phyloP scores from a whole-genome alignment of 345 rosid genomes.

The Turritis glabra region DNA sequence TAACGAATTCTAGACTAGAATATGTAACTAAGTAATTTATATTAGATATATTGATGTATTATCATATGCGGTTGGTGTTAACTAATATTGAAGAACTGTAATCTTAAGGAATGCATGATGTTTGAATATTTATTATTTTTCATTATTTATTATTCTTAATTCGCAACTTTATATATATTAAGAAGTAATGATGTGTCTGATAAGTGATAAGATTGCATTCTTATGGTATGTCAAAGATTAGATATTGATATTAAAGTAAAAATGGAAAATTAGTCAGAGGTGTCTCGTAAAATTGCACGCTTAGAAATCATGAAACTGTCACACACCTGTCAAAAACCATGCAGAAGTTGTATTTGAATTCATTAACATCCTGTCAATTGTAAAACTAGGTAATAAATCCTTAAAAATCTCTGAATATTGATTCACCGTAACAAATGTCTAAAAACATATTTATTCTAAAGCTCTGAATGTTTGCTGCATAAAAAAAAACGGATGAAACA shows the following conservation, averaged over 20 bases:
- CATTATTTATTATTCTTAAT: too few relatives aligned
- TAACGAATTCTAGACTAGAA: too few relatives aligned
- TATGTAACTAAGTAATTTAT: too few relatives aligned
- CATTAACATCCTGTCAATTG: not conserved
- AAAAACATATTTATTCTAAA: not conserved
- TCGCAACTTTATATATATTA: not conserved
- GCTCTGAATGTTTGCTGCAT: not conserved
- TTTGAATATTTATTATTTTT: too few relatives aligned
- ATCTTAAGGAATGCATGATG: too few relatives aligned
- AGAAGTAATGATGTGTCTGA: too few relatives aligned
- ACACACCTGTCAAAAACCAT: slow-evolving; percentile 1
- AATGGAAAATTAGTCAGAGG: not conserved
- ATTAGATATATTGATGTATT: too few relatives aligned
- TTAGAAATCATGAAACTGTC: not conserved
- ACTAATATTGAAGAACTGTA: too few relatives aligned
- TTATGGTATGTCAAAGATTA: not conserved
- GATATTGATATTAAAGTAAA: not conserved
- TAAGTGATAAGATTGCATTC: too few relatives aligned
- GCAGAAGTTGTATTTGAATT: not conserved
- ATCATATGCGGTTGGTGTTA: too few relatives aligned
- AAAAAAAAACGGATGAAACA: not conserved
- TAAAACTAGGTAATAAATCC: slow-evolving; percentile 26
- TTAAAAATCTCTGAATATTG: slow-evolving; percentile 13
- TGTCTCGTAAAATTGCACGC: not conserved
- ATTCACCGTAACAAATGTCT: not conserved